Conservation (phyloP, 768 basidiomycete species). For the Boletus reticuloceps region DNA sequence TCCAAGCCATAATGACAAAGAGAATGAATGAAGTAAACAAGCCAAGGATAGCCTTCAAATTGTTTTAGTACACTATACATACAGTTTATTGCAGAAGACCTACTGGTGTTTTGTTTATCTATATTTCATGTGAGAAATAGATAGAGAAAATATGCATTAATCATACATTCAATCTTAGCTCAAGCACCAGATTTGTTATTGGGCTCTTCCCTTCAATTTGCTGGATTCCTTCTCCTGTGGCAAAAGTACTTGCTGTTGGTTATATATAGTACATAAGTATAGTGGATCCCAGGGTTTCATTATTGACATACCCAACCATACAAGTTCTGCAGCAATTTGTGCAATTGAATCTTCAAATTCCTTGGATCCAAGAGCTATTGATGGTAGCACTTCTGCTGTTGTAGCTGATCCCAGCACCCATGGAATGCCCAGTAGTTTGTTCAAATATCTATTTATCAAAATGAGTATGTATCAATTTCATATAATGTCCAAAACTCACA, state of each 20-base stretch:
- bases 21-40: neutral
- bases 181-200: neutral
- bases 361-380: neutral
- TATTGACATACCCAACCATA: slow-evolving; percentile 8
- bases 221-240: neutral
- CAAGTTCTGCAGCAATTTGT: neutral
- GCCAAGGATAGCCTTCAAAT: neutral
- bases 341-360: slow-evolving; percentile 6
- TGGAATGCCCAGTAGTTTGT: neutral
- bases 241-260: neutral
- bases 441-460: neutral
- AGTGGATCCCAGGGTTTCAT: too few species aligned
- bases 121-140: neutral
- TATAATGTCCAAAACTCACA: neutral
- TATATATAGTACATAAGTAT: too few species aligned
- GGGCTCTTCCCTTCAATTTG: neutral
- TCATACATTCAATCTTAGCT: neutral
- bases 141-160: neutral
- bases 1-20: neutral
- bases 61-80: neutral
- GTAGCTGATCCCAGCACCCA: neutral
- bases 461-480: neutral
- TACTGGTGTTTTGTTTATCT: neutral
- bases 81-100: neutral
- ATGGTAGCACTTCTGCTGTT: neutral